Base-by-base conservation (phyloP, 2,329 filamentous ascomycete species). In the Pseudopyricularia cyperi region DNA sequence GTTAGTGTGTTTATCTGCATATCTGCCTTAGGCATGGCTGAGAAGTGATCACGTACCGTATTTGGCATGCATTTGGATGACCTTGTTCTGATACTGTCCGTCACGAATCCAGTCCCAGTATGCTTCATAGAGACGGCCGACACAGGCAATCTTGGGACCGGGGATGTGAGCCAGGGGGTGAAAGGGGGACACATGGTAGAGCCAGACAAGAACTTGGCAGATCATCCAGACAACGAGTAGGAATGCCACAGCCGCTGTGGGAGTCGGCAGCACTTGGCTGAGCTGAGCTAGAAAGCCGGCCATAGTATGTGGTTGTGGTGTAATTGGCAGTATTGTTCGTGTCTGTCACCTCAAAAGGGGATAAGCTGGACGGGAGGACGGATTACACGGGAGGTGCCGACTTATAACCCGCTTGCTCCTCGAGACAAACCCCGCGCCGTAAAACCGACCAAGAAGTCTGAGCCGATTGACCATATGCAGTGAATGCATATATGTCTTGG, bases 141-240 rank as follows among this genome's bases (percentile, higher is more conserved):
- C 60, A 1, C 66, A 65, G 2, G 68, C 64, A 1, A 70, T 50
- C 51, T 57, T 65, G 0, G 67, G 67, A 0, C 68, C 68, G 5
- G 68, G 68, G 24, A 71, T 63, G 11, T 57, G 57, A 52, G 57
- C 58, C 22, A 71, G 55, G 1, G 67, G 68, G 48, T 71, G 68
- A 14, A 70, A 55, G 3, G 67, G 65, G 2, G 68, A 70, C 44
- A 71, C 55, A 48, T 70, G 68, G 57, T 69, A 69, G 1, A 63
- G 12, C 0, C 57, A 59, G 12, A 60, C 49, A 7, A 61, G 12
- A 6, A 66, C 3, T 8, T 61, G 58, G 53, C 66, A 69, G 1
- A 48, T 50, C 11, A 67, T 17, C 61, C 62, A 67, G 1, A 59
- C 3, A 8, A 54, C 56, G 6, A 60, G 4, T 1, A 66, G 42